These are phyloP conservation scores for Eleusine coracana DNA, from an alignment of 176 grass and related monocot species.

Conservation along the genomic window DNA sequence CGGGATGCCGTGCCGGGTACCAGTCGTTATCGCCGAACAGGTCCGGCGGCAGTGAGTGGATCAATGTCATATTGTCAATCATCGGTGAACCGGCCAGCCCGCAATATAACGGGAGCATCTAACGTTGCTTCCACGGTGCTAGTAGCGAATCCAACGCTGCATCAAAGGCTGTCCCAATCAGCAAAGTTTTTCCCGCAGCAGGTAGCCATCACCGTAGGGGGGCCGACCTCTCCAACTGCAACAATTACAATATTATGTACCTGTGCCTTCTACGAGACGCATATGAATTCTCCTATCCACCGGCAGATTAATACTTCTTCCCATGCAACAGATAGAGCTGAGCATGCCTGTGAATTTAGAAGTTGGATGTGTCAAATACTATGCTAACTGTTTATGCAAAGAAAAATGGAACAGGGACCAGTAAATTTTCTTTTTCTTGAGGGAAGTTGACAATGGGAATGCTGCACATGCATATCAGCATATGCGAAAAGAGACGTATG, in stretches of 20 bases:
- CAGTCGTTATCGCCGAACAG: slow-evolving; percentile 28
- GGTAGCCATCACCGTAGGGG: slow-evolving; percentile 32
- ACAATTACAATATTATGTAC: slow-evolving; percentile 19
- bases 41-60: neutral
- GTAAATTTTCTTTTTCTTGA: slow-evolving; percentile 5
- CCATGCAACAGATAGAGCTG: slow-evolving; percentile 21
- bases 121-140: slow-evolving; percentile 10
- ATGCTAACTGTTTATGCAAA: slow-evolving; percentile 18
- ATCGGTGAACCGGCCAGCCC: neutral
- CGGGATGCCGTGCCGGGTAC: neutral
- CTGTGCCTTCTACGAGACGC: slow-evolving; percentile 2
- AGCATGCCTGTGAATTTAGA: slow-evolving; percentile 18
- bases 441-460: slow-evolving; percentile 29
- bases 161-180: slow-evolving; percentile 38
- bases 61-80: slow-evolving; percentile 6
- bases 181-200: neutral
- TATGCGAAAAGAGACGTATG: slow-evolving; percentile 23
- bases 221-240: slow-evolving; percentile 35
- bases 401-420: slow-evolving; percentile 41
- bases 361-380: slow-evolving; percentile 23
- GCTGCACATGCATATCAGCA: slow-evolving; percentile 43
- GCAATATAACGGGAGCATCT: slow-evolving; percentile 16
- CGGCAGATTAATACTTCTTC: neutral
- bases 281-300: neutral
- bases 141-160: slow-evolving; percentile 7